These are phyloP conservation scores for Seiridium cupressi DNA, from an alignment of 2,329 filamentous ascomycete genomes.

Conservation along the genomic window DNA sequence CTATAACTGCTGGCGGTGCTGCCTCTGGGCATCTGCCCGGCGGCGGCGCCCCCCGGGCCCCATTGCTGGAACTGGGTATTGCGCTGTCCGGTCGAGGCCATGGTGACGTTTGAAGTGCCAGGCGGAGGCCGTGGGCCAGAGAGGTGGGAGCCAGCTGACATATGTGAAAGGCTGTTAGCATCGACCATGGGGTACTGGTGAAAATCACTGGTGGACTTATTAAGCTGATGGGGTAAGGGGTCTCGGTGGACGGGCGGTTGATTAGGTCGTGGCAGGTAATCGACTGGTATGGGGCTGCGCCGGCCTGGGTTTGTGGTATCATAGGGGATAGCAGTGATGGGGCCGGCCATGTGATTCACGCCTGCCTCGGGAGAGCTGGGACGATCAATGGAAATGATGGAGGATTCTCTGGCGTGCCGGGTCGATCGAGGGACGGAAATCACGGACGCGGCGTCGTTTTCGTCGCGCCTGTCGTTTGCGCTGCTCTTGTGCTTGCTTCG, in stretches of 20 bases:
- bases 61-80: conserved; percentile 77
- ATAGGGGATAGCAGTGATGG: conserved; percentile 87
- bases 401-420: conserved; percentile 72
- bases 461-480: conserved; percentile 58
- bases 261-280: conserved; percentile 69
- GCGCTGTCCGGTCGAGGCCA: conserved; percentile 65
- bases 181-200: conserved; percentile 85
- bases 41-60: conserved; percentile 43
- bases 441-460: conserved; percentile 59
- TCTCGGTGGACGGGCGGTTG: conserved; percentile 65
- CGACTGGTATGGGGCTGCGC: conserved; percentile 68
- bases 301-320: conserved; percentile 66
- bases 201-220: conserved; percentile 74
- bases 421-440: conserved; percentile 45
- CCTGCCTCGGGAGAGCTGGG: conserved; percentile 63
- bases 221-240: conserved; percentile 78
- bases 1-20: conserved; percentile 54
- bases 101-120: conserved; percentile 61
- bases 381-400: conserved; percentile 68
- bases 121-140: conserved; percentile 61
- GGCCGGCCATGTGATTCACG: conserved; percentile 73
- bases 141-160: conserved; percentile 50
- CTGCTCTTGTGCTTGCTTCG: conserved; percentile 80
- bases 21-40: conserved; percentile 34
- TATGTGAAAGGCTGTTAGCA: conserved; percentile 44